Base-by-base conservation (phyloP, 345 rosid genomes). In the Citrus cavaleriei region DNA sequence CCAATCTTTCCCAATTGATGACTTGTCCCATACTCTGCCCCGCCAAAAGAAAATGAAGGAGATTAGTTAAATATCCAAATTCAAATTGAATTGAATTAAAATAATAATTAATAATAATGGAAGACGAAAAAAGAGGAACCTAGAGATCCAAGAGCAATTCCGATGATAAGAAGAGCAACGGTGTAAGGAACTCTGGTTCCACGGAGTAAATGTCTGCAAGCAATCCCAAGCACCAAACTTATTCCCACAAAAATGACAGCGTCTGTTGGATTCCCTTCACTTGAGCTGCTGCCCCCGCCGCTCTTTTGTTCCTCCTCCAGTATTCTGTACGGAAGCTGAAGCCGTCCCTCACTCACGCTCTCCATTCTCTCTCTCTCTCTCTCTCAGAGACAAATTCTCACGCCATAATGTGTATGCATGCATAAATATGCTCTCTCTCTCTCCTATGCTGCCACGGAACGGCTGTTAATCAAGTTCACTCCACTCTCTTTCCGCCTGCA, bases 161-260 rank as follows among this genome's bases (percentile, higher is more conserved):
- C 99, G 72, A 93, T 86, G 46, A 93, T 75, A 78, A 96, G 98
- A n/a, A 96, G 86, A 77, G 97, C 97, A 77, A 94, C 94, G 32
- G 98, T 96, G 84, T 94, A 96, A 10, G 98, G 99, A 49, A 96
- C 97, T 64, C 98, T 83, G 67, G 98, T 96, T 3, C 99, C 98
- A 0, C 98, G 92, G 59, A 96, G 81, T 72, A 90, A 51, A 61
- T 94, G 98, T 75, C 98, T 80, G 19, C 79, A 88, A 14, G 94
- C 98, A 54, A 93, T 91, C 68, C 98, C 99, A 51, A 94, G 89
- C 49, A 89, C 88, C 84, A 96, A 81, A 83, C 88, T 88, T 58
- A 94, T 57, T 18, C 93, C 98, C 57, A 93, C 89, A 81, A 96
- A 96, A 71, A 91, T n/a, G 79, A 96, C 97, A 35, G 98, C 91